Base-by-base conservation (phyloP, 257 asterid species). In the Solanum chmielewskii region DNA sequence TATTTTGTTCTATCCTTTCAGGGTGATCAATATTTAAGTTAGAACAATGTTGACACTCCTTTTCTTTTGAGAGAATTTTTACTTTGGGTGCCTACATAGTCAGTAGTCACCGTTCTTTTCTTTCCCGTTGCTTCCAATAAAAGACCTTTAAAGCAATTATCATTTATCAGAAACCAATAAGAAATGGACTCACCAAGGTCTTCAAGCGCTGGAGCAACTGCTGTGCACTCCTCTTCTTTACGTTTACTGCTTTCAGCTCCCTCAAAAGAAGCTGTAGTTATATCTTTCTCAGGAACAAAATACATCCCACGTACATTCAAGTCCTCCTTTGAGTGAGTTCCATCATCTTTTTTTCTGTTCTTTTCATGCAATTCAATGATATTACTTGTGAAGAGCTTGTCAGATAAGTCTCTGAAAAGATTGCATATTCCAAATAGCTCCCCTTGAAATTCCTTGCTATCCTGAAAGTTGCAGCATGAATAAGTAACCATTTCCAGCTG, bases 381-480 rank as follows among this genome's bases (percentile, higher is more conserved):
- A 89, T 94, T 97, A 75, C 98, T 95, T 18, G 99, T 95, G 94
- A 97, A 97, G 87, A 93, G 97, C 94, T 94, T 93, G 88, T 94
- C 89, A 37, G 99, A 95, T 73, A 97, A 95, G 91, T 97, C 98
- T 18, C 93, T 94, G 90, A 97, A 97, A 90, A 97, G 91, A 93
- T 97, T 95, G 93, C 92, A 91, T 90, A 97, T 93, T 62, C 99
- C 99, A 83, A 97, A 97, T 52, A 97, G 96, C 90, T 97, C 99
- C 13, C 98, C 99, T 90, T 92, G 94, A 87, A 94, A 95, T 89
- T 93, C 93, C 92, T 93, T 97, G 88, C 94, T 93, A 88, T 93
- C 98, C 99, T 97, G 90, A 76, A 86, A 88, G 88, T 66, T 42
- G 83, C 47, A 76, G 73, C 33, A 41, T 82, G 87, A 84, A 73